Conservation (phyloP, 1,284 basidiomycete species). For the Naganishia liquefaciens region DNA sequence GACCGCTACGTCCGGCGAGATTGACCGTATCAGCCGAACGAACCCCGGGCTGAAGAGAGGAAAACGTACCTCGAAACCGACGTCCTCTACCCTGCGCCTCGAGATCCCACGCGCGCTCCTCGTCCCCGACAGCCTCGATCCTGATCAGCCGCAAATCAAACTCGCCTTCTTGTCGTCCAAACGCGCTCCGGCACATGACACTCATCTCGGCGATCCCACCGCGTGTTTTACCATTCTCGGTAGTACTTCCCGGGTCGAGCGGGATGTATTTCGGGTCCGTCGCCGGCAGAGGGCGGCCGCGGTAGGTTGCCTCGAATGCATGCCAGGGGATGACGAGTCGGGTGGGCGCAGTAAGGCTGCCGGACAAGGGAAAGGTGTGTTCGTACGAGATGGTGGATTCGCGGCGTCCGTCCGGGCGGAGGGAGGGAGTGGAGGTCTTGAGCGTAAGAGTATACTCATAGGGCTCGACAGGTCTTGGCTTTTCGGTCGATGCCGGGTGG, state of each 20-base stretch:
- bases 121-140: constrained; percentile 35
- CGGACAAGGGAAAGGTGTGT: constrained; percentile 44
- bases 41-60: neutral
- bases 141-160: constrained; percentile 45
- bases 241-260: constrained; percentile 40
- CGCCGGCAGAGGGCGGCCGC: constrained; percentile 50
- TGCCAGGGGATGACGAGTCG: constrained; percentile 44
- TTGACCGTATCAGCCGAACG: neutral
- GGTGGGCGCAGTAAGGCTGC: neutral
- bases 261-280: constrained; percentile 42
- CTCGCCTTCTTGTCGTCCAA: constrained; percentile 51
- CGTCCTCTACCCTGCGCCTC: neutral
- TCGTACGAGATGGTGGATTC: constrained; percentile 56
- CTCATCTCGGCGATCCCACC: constrained; percentile 45
- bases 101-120: constrained; percentile 6
- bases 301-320: constrained; percentile 55
- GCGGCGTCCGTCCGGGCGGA: constrained; percentile 48
- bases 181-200: constrained; percentile 54
- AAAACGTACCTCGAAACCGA: constrained; percentile 19
- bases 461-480: constrained; percentile 26
- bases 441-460: constrained; percentile 53
- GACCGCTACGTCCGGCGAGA: neutral
- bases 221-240: constrained; percentile 28
- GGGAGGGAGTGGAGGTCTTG: constrained; percentile 49
- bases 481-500: too few relatives aligned